A percentile compares a stretch with the other conserved stretches of the same genome.
Evolutionary conservation across 192 early-diverging fungal species (phyloP).

Genomic region (Thoreauomyces humboldtii): DNA sequence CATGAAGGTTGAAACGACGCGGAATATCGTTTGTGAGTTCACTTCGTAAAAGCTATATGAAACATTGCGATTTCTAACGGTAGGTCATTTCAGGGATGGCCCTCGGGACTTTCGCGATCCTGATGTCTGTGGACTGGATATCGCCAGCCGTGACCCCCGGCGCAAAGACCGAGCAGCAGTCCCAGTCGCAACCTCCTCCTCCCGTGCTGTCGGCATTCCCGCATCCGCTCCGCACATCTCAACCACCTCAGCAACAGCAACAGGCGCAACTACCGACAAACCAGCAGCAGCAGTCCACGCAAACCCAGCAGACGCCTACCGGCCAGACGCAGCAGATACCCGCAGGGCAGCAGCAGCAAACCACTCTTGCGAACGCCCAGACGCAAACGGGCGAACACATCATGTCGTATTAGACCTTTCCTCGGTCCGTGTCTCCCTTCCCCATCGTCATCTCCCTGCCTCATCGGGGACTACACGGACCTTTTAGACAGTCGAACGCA

Average conservation of each 20-base stretch:
- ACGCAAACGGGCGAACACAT: neutral
- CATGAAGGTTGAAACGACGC: constrained; percentile 78
- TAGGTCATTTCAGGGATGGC: constrained; percentile 27
- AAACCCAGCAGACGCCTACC: neutral
- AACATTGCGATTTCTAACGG: too few species aligned
- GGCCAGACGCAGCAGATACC: neutral
- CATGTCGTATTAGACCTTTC: neutral
- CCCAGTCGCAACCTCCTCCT: constrained; percentile 17
- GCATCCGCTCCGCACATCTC: constrained; percentile 19
- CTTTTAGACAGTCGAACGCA: too few species aligned
- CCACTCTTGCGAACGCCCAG: neutral
- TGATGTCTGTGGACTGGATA: constrained; percentile 31
- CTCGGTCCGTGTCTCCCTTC: too few species aligned
- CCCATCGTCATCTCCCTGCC: too few species aligned
- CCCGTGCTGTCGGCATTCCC: constrained; percentile 28
- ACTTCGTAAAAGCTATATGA: too few species aligned
- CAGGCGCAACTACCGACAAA: constrained; percentile 6
- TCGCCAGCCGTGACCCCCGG: neutral
- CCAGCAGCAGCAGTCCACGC: constrained; percentile 2
- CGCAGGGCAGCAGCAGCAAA: neutral
- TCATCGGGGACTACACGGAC: too few species aligned
- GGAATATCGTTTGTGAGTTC: constrained; percentile 33
- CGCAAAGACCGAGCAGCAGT: neutral
- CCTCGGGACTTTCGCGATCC: constrained; percentile 22
- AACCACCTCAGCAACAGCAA: constrained; percentile 1